Conservation (phyloP, 345 rosid genomes). For the Ceriops tagal region DNA sequence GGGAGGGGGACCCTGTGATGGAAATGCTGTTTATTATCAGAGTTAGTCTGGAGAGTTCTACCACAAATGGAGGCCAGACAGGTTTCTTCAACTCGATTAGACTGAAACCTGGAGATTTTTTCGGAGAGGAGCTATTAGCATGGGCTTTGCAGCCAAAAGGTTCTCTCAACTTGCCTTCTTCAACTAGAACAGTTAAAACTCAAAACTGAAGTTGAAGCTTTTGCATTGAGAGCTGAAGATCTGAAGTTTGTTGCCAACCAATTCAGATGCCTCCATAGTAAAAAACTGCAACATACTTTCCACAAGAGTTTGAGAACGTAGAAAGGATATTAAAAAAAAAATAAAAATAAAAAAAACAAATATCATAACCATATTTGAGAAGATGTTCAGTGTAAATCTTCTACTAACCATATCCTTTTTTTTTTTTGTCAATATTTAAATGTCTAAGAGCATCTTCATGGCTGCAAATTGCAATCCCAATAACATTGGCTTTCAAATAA, state of each 20-base stretch:
- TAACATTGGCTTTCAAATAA: no score
- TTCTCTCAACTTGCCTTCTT: constrained; percentile 48
- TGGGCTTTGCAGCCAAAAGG: constrained; percentile 64
- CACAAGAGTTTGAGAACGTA: constrained; percentile 8
- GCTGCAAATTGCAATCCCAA: no score
- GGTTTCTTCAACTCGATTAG: constrained; percentile 57
- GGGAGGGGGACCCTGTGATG: constrained; percentile 61
- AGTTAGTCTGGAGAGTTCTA: constrained; percentile 57
- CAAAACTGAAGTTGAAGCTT: constrained; percentile 57
- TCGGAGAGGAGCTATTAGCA: constrained; percentile 67
- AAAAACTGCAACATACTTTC: constrained; percentile 58
- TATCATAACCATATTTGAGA: no score
- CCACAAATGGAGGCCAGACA: constrained; percentile 62
- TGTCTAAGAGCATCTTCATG: no score
- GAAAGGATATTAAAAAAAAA: no score
- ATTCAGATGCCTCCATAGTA: constrained; percentile 60
- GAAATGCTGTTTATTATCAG: constrained; percentile 61
- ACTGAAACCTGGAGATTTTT: constrained; percentile 57
- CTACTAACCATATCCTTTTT: no score
- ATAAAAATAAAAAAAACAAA: no score
- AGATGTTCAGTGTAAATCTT: no score
- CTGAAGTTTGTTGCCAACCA: constrained; percentile 66
- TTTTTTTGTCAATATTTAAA: no score
- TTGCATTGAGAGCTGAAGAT: constrained; percentile 58
- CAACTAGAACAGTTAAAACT: constrained; percentile 58